Base-by-base conservation (phyloP, 1,284 basidiomycete species). In the Cutaneotrichosporon arboriforme region DNA sequence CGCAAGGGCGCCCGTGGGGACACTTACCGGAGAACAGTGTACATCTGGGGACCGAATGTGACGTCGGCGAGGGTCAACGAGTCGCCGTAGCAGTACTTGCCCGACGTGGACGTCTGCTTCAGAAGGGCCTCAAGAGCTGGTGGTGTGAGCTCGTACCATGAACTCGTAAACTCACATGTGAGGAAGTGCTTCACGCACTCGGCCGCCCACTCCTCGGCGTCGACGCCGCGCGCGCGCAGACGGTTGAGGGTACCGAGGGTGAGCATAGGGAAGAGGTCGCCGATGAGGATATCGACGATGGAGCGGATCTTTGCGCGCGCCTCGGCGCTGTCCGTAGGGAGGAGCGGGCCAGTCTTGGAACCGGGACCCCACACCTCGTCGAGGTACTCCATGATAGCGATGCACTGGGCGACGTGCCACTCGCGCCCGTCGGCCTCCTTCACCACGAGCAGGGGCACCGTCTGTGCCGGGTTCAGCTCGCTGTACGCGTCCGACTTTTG, bases 361-460 rank as follows among this genome's bases (percentile, higher is more conserved):
- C 17, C 13, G 1, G 26, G 44, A 12, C 51, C 55, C 7, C 31
- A 53, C 21, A 48, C 46, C 42, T 55, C 57, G 46, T 59, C 57
- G 26, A 59, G 40, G 33, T 52, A 59, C 51, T 59, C 57, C 44
- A 59, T 52, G 49, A 59, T 59, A 5, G 54, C 54, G 17, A 46
- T 37, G 39, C 51, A 47, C 49, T 59, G 57, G 17, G 51, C 34
- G 10, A 59, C 44, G 17, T 20, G n/a, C 57, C 57, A 59, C 34
- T 26, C 17, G 17, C 21, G 36, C 14, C 54, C 54, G n/a, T 37
- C 31, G 1, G 17, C 33, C 41, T 55, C 54, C 26, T 23, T 23
- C 9, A 59, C 41, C 31, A 46, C 36, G 31, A 59, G 51, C 14
- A 45, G 22, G 2, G 57, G 57, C n/a, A 59, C 54, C 10, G 47